Evolutionary conservation across 768 basidiomycete species (phyloP), one percentile per base, ranked within the genome.

Genomic region (Mycena amicta): DNA sequence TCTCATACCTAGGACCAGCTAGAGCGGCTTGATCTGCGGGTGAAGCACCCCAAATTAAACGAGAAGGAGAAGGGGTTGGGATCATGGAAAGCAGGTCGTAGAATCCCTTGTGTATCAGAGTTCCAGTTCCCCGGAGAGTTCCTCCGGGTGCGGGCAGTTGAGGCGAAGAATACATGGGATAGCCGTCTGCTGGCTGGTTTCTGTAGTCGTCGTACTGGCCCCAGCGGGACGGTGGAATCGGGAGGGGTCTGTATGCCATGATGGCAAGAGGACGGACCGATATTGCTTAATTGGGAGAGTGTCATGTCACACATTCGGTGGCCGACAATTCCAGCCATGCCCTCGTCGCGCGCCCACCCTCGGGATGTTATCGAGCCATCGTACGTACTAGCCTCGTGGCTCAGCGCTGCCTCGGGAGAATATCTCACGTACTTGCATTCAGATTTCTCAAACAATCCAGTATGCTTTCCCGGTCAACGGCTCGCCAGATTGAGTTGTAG

Each of bases 21-120:
- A 84, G 66, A 33, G 81, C 70, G 40, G 77, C 72, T 57, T 81
- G 80, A 39, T 73, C 60, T 50, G 68, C 72, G 63, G 69, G 57
- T 57, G 77, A 66, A 65, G 72, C 49, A 68, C 80, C 83, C 81
- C 85, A 87, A 49, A 86, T 76, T 57, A 89, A 76, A 40, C 87
- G 80, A 51, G 88, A 89, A 18, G 89, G 84, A 43, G 80, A 82
- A 46, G 85, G 87, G 1, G 86, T 88, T 40, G 87, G 88, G 62
- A 91, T 89, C 77, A 92, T 82, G 25, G 90, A 80, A 33, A 92
- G 79, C 28, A 93, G 81, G 77, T 92, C 90, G 73, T 92, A 93
- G 79, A 93, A 93, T n/a, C 91, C 93, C 63, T 91, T 89, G 81
- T 94, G 92, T 37, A 93, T 25, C 47, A 49, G 6, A 4, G 47